phyloP scores from a whole-genome alignment of 1,284 basidiomycete species.

The Golubevia pallescens region DNA sequence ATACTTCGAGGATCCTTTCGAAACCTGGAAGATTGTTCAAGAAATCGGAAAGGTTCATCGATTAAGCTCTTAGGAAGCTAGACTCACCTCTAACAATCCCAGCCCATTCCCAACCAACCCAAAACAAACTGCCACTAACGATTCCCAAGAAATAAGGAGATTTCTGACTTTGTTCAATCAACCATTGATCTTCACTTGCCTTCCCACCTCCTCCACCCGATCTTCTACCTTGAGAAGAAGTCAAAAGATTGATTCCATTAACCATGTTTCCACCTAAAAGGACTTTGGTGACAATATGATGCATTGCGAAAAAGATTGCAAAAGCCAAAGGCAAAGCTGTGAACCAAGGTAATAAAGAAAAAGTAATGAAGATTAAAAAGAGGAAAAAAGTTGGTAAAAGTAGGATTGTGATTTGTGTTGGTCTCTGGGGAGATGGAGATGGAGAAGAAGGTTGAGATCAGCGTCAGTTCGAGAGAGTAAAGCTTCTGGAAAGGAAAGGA shows the following conservation, averaged over 20 bases:
- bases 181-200: too few species aligned
- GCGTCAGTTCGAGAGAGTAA: background rate
- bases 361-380: conserved; percentile 80
- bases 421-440: conserved; percentile 69
- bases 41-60: too few species aligned
- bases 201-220: too few species aligned
- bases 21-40: background rate
- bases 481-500: background rate
- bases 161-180: conserved; percentile 16
- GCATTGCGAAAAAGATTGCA: conserved; percentile 88
- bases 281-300: conserved; percentile 71
- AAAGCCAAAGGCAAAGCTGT: conserved; percentile 80
- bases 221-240: too few species aligned
- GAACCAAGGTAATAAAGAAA: conserved; percentile 86
- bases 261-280: conserved; percentile 27
- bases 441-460: background rate
- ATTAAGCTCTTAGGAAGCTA: too few species aligned
- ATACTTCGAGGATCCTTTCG: too few species aligned
- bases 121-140: conserved; percentile 82
- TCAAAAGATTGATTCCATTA: too few species aligned
- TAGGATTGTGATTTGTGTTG: conserved; percentile 82
- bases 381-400: conserved; percentile 78
- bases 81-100: conserved; percentile 74
- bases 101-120: conserved; percentile 85
- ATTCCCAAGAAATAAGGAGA: conserved; percentile 88